Evolutionary conservation across 306 rosid genomes (phyloP).

Genomic region (Lathyrus tuberosus): DNA sequence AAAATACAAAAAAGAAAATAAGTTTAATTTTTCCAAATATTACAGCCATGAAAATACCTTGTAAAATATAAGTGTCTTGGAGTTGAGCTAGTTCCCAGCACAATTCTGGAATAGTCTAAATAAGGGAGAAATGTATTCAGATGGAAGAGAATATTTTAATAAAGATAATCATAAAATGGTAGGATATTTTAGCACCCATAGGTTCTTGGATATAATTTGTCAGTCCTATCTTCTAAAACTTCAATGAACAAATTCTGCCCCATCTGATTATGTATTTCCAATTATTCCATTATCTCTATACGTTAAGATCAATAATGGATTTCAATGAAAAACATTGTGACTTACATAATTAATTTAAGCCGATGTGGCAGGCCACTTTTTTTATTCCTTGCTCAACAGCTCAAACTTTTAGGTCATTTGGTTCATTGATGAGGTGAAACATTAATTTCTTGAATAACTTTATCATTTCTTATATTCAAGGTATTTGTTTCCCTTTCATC

Average conservation of each 20-base stretch:
- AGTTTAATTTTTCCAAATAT: constrained; percentile 20
- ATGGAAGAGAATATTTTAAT: constrained; percentile 21
- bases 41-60: constrained; percentile 53
- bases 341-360: constrained; percentile 13
- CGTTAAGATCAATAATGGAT: neutral
- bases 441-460: constrained; percentile 14
- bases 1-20: constrained; percentile 5
- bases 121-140: constrained; percentile 26
- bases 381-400: constrained; percentile 18
- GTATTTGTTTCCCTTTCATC: neutral
- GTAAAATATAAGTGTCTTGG: constrained; percentile 96
- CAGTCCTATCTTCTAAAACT: constrained; percentile 11
- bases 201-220: constrained; percentile 4
- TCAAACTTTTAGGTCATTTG: constrained; percentile 16
- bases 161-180: constrained; percentile 17
- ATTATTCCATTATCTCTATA: neutral
- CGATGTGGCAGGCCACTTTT: neutral
- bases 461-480: constrained; percentile 5
- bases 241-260: neutral
- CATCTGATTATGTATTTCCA: constrained; percentile 14
- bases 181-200: constrained; percentile 17
- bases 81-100: constrained; percentile 99
- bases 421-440: constrained; percentile 6
- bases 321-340: constrained; percentile 9
- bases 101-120: constrained; percentile 85